Evolutionary conservation across 139 green algal species (phyloP).

Genomic region (Chlorella sorokiniana): DNA sequence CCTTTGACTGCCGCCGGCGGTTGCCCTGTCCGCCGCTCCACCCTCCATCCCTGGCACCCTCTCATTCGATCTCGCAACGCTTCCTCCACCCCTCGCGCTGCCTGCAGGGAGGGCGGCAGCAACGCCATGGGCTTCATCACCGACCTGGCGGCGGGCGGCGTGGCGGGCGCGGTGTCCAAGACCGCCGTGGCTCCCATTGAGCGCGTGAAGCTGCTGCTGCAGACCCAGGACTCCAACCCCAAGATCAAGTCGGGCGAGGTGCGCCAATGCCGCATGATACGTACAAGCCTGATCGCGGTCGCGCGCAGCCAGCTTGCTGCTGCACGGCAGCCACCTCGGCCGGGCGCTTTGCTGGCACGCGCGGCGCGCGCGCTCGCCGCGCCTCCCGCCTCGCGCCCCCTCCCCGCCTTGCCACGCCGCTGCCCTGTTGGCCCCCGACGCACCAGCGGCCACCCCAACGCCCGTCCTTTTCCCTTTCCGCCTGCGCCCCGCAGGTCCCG

Average conservation of each 20-base stretch:
- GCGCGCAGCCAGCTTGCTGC: too few species aligned
- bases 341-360: neutral
- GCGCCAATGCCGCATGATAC: too few species aligned
- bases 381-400: neutral
- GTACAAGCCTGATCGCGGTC: too few species aligned
- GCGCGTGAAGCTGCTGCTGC: conserved; percentile 97
- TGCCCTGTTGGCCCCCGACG: neutral
- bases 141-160: conserved; percentile 77
- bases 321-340: too few species aligned
- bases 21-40: too few species aligned
- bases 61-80: too few species aligned
- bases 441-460: neutral
- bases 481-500: conserved; percentile 49
- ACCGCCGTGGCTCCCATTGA: conserved; percentile 95
- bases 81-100: too few species aligned
- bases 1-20: too few species aligned
- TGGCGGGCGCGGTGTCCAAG: conserved; percentile 91
- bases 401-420: neutral
- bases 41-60: too few species aligned
- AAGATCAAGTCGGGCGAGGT: conserved; percentile 84
- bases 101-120: conserved; percentile 17
- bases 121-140: conserved; percentile 64
- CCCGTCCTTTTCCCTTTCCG: neutral
- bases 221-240: conserved; percentile 85
- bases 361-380: neutral